These are phyloP conservation scores for Ophiosphaerella narmari DNA, from an alignment of 2,329 filamentous ascomycete species.

Conservation along the genomic window DNA sequence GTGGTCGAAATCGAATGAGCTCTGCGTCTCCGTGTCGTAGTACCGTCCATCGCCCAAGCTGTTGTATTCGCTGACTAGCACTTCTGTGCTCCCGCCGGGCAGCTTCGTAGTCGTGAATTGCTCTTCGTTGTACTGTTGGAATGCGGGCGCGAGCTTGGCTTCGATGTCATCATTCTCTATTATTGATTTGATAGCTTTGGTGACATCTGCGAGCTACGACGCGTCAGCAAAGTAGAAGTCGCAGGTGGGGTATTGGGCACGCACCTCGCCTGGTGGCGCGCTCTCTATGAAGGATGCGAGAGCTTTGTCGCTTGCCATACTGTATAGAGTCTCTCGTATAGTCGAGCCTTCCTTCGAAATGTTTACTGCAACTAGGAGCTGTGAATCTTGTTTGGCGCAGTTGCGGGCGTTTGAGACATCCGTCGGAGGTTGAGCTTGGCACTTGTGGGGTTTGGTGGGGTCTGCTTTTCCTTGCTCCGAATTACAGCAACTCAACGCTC, in stretches of 20 bases:
- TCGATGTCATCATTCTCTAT: conserved; percentile 72
- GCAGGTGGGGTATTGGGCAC: conserved; percentile 23
- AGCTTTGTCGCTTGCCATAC: conserved; percentile 46
- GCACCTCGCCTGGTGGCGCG: conserved; percentile 94
- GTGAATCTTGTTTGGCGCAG: neutral
- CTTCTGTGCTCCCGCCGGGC: conserved; percentile 78
- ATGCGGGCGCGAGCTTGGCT: conserved; percentile 76
- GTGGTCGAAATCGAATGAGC: conserved; percentile 89
- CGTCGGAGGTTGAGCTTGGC: no score
- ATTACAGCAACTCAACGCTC: neutral
- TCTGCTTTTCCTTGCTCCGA: neutral
- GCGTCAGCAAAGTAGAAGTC: conserved; percentile 25
- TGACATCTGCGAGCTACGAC: conserved; percentile 78
- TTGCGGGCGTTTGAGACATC: no score
- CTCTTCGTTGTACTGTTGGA: conserved; percentile 94
- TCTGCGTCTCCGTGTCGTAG: conserved; percentile 86
- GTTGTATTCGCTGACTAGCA: conserved; percentile 85
- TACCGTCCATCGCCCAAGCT: conserved; percentile 79
- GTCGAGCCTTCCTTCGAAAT: neutral
- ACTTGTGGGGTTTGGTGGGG: no score
- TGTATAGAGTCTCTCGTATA: conserved; percentile 1
- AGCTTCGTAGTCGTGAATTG: conserved; percentile 90
- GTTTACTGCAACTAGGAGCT: conserved; percentile 11
- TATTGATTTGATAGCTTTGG: conserved; percentile 89
- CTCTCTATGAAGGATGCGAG: conserved; percentile 84